These are phyloP conservation scores for Phytophthora syringae DNA, from an alignment of 352 stramenopile species.

Conservation along the genomic window DNA sequence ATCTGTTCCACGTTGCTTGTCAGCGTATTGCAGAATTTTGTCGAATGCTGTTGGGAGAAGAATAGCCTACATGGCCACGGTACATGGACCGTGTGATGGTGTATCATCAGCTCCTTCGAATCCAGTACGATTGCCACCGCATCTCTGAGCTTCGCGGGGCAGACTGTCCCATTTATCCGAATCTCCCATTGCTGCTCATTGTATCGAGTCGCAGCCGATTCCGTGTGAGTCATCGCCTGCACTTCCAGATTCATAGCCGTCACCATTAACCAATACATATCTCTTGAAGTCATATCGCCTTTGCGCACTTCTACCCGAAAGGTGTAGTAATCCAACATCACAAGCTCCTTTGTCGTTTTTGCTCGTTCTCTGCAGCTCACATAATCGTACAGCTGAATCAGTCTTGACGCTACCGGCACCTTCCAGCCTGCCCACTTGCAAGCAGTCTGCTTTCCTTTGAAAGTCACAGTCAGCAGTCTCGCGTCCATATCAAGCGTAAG, in stretches of 20 bases:
- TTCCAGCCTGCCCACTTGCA: neutral
- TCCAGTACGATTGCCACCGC: neutral
- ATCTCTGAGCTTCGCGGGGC: neutral
- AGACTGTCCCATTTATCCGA: neutral
- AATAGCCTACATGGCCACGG: no score
- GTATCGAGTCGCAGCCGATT: neutral
- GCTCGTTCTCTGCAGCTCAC: neutral
- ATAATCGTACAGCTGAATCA: neutral
- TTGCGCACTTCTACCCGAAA: neutral
- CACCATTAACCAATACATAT: neutral
- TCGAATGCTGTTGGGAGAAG: no score
- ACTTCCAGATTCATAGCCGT: neutral
- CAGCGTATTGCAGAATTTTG: no score
- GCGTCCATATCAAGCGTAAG: no score
- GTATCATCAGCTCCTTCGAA: neutral
- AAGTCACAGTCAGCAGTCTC: neutral
- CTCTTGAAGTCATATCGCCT: neutral
- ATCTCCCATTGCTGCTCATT: neutral
- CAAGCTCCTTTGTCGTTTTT: neutral
- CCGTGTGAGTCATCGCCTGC: neutral
- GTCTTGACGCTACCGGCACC: neutral
- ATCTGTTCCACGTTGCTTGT: no score
- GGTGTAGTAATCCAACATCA: neutral
- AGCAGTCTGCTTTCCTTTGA: neutral
- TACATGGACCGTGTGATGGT: neutral